A percentile compares a stretch with the other conserved stretches of the same genome.
These are phyloP conservation scores for Cordyceps pruinosa DNA, from an alignment of 2,329 filamentous ascomycete genomes.

Conservation along the genomic window DNA sequence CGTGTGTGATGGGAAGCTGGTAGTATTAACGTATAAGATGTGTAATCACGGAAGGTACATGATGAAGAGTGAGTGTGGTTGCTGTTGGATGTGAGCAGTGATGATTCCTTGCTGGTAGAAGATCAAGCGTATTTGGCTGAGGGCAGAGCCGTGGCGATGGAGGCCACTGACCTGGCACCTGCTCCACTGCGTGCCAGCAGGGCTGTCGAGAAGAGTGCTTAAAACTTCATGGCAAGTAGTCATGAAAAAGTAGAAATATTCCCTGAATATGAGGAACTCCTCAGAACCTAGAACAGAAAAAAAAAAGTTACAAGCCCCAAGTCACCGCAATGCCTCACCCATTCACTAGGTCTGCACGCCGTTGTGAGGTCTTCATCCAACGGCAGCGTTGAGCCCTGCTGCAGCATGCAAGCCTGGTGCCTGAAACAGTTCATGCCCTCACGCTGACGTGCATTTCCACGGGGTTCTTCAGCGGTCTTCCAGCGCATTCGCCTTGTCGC, in stretches of 20 bases:
- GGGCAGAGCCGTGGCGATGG: not conserved
- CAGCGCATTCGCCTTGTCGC: not conserved
- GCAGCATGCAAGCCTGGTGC: not conserved
- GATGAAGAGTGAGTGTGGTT: not conserved
- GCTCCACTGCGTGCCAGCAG: too few relatives aligned
- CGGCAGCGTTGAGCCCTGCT: not conserved
- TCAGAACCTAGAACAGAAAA: too few relatives aligned
- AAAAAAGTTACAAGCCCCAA: not conserved
- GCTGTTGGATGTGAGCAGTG: not conserved
- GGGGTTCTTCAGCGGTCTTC: conserved; percentile 5
- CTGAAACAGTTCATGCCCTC: not conserved
- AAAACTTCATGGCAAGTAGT: too few relatives aligned
- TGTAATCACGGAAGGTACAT: not conserved
- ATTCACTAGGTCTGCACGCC: not conserved
- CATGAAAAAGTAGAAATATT: too few relatives aligned
- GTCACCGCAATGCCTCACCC: not conserved
- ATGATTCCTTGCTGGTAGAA: not conserved
- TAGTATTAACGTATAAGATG: not conserved
- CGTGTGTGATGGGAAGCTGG: not conserved
- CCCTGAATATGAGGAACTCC: too few relatives aligned
- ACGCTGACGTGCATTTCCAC: not conserved
- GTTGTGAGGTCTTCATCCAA: not conserved
- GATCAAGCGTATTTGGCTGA: not conserved
- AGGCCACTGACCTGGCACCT: not conserved
- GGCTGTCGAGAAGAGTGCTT: too few relatives aligned